Evolutionary conservation across 2,329 filamentous ascomycete species (phyloP).

Genomic region (Xylaria sp.): DNA sequence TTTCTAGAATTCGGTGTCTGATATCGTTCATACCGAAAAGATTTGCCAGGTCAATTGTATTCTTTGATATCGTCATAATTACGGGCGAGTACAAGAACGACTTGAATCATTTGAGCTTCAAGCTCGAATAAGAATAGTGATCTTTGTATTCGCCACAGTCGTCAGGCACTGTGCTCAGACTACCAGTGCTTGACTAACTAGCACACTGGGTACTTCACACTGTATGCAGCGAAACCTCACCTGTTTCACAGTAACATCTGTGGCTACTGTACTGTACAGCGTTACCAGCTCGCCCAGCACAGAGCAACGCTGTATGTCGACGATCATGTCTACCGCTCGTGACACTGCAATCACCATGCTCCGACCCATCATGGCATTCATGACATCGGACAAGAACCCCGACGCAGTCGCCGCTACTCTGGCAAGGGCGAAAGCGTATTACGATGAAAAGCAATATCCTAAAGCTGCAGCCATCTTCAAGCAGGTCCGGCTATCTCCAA

Average conservation of each 20-base stretch:
- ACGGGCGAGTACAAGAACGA: background rate
- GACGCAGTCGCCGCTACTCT: constrained; percentile 1
- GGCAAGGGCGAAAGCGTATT: constrained; percentile 27
- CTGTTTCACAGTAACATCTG: background rate
- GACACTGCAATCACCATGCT: background rate
- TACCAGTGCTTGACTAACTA: background rate
- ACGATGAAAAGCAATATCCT: constrained; percentile 23
- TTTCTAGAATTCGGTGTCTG: background rate
- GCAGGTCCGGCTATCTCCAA: constrained; percentile 23
- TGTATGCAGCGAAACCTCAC: background rate
- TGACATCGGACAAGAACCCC: constrained; percentile 17
- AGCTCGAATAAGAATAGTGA: background rate
- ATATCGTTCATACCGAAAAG: background rate
- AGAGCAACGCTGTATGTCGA: background rate
- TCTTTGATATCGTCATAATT: background rate
- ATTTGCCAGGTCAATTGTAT: background rate
- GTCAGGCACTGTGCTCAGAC: background rate
- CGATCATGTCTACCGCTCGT: background rate
- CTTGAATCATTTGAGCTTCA: background rate
- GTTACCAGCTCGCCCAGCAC: background rate
- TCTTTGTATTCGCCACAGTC: background rate
- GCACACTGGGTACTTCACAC: too few relatives aligned
- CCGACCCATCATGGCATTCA: constrained; percentile 25
- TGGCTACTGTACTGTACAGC: background rate
- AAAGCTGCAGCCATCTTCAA: constrained; percentile 31